Evolutionary conservation across 2,329 filamentous ascomycete species (phyloP).

Genomic region (Cladophialophora carrionii): DNA sequence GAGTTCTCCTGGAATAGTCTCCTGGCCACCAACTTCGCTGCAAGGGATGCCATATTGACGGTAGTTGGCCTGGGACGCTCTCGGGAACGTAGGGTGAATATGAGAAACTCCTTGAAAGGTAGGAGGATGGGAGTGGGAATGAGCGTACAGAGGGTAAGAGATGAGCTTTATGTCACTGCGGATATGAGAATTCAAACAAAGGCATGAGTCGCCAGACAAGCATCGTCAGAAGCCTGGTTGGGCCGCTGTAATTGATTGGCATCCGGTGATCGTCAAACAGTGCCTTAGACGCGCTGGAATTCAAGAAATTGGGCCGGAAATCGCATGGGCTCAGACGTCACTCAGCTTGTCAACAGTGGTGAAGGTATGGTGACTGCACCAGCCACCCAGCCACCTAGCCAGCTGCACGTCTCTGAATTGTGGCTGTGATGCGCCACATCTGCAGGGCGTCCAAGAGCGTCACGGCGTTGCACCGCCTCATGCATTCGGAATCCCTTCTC

Average conservation of each 20-base stretch:
- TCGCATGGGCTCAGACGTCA: background rate
- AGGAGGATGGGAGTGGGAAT: slow-evolving; percentile 7
- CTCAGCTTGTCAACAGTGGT: background rate
- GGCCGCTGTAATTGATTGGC: slow-evolving; percentile 22
- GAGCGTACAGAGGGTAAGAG: slow-evolving; percentile 13
- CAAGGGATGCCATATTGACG: slow-evolving; percentile 56
- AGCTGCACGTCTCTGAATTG: background rate
- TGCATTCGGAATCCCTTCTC: background rate
- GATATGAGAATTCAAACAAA: slow-evolving; percentile 27
- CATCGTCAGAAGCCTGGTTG: slow-evolving; percentile 18
- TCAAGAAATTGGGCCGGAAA: slow-evolving; percentile 11
- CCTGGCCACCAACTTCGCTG: slow-evolving; percentile 61
- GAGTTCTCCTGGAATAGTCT: slow-evolving; percentile 62
- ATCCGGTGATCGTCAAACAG: slow-evolving; percentile 10
- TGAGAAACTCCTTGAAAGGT: background rate
- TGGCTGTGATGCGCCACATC: slow-evolving; percentile 14
- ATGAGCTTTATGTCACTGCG: slow-evolving; percentile 27
- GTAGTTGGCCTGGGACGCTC: background rate
- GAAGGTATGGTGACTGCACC: too few species aligned
- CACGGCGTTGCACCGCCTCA: slow-evolving; percentile 4
- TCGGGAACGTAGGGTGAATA: background rate
- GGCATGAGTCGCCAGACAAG: slow-evolving; percentile 13
- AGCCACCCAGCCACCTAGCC: too few species aligned
- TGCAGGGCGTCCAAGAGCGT: too few species aligned
- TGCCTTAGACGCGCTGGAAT: slow-evolving; percentile 22